A percentile compares a stretch with the other conserved stretches of the same genome.
Evolutionary conservation across 2,329 filamentous ascomycete species (phyloP).

Genomic region (Nemania sp.): DNA sequence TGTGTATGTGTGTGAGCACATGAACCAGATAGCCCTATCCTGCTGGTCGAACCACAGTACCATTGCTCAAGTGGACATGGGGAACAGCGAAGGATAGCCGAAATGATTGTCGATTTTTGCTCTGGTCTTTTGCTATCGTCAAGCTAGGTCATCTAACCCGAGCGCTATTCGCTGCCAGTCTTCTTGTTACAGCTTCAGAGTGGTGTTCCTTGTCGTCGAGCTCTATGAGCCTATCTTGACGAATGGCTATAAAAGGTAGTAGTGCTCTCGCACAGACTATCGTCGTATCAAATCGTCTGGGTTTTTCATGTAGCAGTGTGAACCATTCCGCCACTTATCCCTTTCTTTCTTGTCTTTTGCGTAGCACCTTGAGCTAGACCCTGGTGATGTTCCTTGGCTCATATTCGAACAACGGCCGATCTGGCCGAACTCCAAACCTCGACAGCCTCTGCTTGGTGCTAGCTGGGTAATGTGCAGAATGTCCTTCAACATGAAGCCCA

Average conservation of each 20-base stretch:
- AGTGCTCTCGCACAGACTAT: slow-evolving; percentile 42
- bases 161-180: slow-evolving; percentile 62
- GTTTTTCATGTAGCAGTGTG: slow-evolving; percentile 35
- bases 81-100: slow-evolving; percentile 49
- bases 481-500: slow-evolving; percentile 33
- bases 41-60: slow-evolving; percentile 38
- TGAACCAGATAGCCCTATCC: slow-evolving; percentile 29
- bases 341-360: slow-evolving; percentile 29
- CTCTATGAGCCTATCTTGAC: slow-evolving; percentile 51
- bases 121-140: slow-evolving; percentile 70
- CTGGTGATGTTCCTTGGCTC: slow-evolving; percentile 32
- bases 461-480: slow-evolving; percentile 32
- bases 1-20: slow-evolving; percentile 28
- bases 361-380: slow-evolving; percentile 33
- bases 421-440: slow-evolving; percentile 32
- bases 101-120: slow-evolving; percentile 47
- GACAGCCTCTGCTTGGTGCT: slow-evolving; percentile 29
- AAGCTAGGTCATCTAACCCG: slow-evolving; percentile 70
- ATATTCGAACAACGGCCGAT: slow-evolving; percentile 33
- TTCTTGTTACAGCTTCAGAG: slow-evolving; percentile 55
- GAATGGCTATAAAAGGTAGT: slow-evolving; percentile 52
- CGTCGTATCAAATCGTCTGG: slow-evolving; percentile 39
- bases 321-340: slow-evolving; percentile 31
- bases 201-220: slow-evolving; percentile 44
- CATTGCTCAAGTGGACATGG: slow-evolving; percentile 45